phyloP scores from a whole-genome alignment of 768 basidiomycete species.

The Lentinula sp. region DNA sequence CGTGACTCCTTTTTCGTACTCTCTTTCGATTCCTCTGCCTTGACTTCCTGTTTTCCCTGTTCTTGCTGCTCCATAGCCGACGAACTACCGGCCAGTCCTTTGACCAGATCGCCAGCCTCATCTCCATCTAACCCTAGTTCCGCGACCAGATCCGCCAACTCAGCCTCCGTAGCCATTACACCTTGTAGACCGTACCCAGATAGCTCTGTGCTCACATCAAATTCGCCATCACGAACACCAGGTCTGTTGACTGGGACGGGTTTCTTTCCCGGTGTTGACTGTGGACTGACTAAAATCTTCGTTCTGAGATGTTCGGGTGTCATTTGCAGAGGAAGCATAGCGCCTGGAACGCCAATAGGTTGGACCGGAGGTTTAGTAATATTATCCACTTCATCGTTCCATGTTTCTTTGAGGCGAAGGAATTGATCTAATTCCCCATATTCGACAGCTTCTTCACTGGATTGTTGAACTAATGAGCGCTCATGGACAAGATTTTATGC shows the following conservation, averaged over 20 bases:
- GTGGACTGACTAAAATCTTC: slow-evolving; percentile 39
- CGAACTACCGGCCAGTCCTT: slow-evolving; percentile 40
- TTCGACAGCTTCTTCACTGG: slow-evolving; percentile 83
- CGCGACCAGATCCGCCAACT: slow-evolving; percentile 61
- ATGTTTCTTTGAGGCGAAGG: slow-evolving; percentile 67
- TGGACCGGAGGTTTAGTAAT: slow-evolving; percentile 45
- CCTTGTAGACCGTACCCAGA: slow-evolving; percentile 70
- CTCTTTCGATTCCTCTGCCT: neutral
- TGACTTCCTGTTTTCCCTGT: neutral
- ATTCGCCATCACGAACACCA: slow-evolving; percentile 30
- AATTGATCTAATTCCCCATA: slow-evolving; percentile 65
- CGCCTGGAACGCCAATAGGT: slow-evolving; percentile 80
- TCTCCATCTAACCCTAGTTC: slow-evolving; percentile 74
- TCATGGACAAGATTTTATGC: neutral
- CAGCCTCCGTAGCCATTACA: slow-evolving; percentile 71
- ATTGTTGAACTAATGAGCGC: neutral
- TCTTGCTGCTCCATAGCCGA: slow-evolving; percentile 11
- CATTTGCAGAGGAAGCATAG: slow-evolving; percentile 69
- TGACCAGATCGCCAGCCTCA: slow-evolving; percentile 71
- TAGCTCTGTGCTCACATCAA: slow-evolving; percentile 66
- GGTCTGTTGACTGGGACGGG: slow-evolving; percentile 46
- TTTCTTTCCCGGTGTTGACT: slow-evolving; percentile 40
- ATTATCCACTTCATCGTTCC: slow-evolving; percentile 57
- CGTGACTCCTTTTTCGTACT: too few relatives aligned
- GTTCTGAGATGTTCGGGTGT: slow-evolving; percentile 66